phyloP scores from a whole-genome alignment of 1,284 basidiomycete species.

The Chalciporus sp. region DNA sequence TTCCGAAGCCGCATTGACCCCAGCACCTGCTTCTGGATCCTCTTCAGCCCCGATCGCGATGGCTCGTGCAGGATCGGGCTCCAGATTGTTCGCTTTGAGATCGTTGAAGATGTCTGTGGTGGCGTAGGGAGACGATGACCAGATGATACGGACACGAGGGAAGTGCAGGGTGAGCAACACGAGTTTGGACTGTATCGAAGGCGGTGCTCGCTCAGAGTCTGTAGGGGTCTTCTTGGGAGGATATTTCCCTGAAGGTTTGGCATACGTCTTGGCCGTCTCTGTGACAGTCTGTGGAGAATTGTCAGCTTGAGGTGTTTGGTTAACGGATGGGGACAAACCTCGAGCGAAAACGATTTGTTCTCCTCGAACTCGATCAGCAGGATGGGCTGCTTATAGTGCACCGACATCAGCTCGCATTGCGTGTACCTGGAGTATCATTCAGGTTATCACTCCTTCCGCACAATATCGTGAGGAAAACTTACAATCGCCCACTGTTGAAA shows the following conservation, averaged over 20 bases:
- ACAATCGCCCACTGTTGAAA: constrained; percentile 94
- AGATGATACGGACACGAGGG: constrained; percentile 90
- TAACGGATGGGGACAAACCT: constrained; percentile 52
- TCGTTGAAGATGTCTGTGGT: constrained; percentile 93
- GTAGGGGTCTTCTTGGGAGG: constrained; percentile 53
- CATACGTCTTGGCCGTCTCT: constrained; percentile 65
- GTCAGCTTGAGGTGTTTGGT: background rate
- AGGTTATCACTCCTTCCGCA: background rate
- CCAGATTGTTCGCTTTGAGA: constrained; percentile 81
- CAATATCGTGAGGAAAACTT: constrained; percentile 35
- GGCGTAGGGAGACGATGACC: constrained; percentile 95
- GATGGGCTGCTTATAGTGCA: constrained; percentile 93
- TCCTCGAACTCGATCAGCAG: constrained; percentile 99
- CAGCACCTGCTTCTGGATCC: constrained; percentile 62
- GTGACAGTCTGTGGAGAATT: constrained; percentile 48
- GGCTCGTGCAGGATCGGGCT: constrained; percentile 81
- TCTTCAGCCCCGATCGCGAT: constrained; percentile 81
- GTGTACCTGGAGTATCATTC: constrained; percentile 67
- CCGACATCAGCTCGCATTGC: constrained; percentile 96
- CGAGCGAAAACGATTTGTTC: constrained; percentile 91
- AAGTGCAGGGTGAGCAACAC: constrained; percentile 89
- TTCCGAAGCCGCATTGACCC: constrained; percentile 73
- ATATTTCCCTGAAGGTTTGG: constrained; percentile 55
- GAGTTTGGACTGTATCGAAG: constrained; percentile 84
- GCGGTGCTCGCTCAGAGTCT: constrained; percentile 43